phyloP scores from a whole-genome alignment of 495 filamentous ascomycete species.

The Sabuloglossum arenarium region DNA sequence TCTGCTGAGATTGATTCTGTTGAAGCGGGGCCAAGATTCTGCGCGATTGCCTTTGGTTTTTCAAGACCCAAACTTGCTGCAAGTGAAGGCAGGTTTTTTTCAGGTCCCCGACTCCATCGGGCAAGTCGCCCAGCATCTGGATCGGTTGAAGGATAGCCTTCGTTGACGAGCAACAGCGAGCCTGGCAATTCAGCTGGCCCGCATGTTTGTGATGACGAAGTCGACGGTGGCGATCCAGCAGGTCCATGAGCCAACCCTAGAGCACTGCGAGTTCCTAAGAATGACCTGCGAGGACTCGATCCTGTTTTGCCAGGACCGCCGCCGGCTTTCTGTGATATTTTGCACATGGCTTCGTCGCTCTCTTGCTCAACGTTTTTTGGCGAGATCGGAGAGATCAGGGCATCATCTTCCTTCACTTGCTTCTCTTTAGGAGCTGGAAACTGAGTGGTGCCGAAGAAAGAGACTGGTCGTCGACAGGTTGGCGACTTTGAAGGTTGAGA shows the following conservation, averaged over 20 bases:
- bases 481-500: not conserved
- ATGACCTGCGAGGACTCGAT: not conserved
- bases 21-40: not conserved
- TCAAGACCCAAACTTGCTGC: not conserved
- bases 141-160: not conserved
- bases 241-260: not conserved
- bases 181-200: not conserved
- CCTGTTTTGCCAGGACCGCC: not conserved
- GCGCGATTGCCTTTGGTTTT: not conserved
- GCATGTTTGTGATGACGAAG: not conserved
- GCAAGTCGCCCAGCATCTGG: not conserved
- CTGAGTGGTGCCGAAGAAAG: not conserved
- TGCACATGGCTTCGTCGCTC: not conserved
- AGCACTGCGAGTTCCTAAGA: not conserved
- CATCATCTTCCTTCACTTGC: not conserved
- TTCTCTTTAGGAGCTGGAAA: not conserved
- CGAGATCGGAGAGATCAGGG: not conserved
- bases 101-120: not conserved
- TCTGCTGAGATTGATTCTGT: not conserved
- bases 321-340: not conserved
- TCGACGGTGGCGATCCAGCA: not conserved
- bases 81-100: not conserved
- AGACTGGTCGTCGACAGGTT: not conserved
- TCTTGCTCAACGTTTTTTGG: too few relatives aligned
- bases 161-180: not conserved